A percentile compares a stretch with the other conserved stretches of the same genome.
Evolutionary conservation across 148 eudicot species (phyloP).

Genomic region (Rhododendron henanense): DNA sequence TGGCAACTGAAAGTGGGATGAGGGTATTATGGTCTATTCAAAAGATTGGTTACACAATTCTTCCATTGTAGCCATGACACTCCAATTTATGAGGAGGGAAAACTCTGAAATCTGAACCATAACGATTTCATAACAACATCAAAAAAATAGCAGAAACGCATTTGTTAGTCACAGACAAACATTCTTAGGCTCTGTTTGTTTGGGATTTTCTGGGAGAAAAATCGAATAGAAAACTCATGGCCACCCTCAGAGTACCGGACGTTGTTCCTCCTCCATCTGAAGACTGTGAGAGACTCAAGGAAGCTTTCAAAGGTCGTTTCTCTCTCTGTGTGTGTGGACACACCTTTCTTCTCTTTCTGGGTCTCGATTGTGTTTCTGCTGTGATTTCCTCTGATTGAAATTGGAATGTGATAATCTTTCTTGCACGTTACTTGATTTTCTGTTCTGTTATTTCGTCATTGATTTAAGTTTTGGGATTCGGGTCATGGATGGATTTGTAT

Average conservation of each 20-base stretch:
- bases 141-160: background rate
- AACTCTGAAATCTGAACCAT: background rate
- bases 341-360: constrained; percentile 4
- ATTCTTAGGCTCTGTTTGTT: background rate
- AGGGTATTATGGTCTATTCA: background rate
- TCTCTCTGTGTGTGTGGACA: background rate
- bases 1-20: background rate
- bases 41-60: background rate
- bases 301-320: constrained; percentile 48
- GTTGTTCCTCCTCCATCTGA: constrained; percentile 54
- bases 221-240: constrained; percentile 17
- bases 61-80: background rate
- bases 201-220: background rate
- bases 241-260: constrained; percentile 44
- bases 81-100: background rate
- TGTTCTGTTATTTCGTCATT: background rate
- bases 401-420: background rate
- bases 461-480: background rate
- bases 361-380: background rate
- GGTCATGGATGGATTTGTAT: background rate
- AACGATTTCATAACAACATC: background rate
- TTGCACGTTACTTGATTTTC: background rate
- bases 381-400: background rate
- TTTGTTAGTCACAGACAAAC: background rate
- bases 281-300: constrained; percentile 49